Base-by-base conservation (phyloP, 805 yeast species). In the Grigorovia humatica region DNA sequence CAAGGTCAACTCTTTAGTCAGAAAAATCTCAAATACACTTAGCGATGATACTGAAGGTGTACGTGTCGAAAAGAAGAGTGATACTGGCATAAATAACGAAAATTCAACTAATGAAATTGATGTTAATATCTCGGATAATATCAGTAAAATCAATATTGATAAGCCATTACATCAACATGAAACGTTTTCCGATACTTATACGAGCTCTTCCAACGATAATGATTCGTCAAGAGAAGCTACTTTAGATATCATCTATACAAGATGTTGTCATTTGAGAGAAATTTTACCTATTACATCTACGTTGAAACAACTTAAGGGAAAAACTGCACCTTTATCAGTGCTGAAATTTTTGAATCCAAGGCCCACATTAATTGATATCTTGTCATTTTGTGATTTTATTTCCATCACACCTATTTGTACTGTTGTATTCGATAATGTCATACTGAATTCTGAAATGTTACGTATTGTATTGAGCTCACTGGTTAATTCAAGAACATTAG, bases 191-290 rank as follows among this genome's bases (percentile, higher is more conserved):
- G 70, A 66, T 46, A 68, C 58, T 15, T 52, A 51, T n/a, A 48
- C 12, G 8, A 29, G 20, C 15, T 20, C 27, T 9, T n/a, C 1
- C 11, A 43, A 43, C 12, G 29, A 43, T 43, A 12, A 20, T 43
- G 8, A 27, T n/a, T n/a, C 32, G 1, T 20, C 55, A 0, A 57
- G 56, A 13, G 66, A 67, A 46, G 47, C 65, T 15, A 67, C 70
- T 2, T 55, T 74, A 50, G 96, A 88, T 59, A 76, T 81, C 46
- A 74, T 91, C 61, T 90, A 90, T 68, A 88, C 96, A 1, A 74
- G 97, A 57, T 91, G 97, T 66, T 90, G 97, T 65, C 97, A 90
- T 66, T 71, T 90, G 53, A 74, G 97, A 51, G 97, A 90, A 61
- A 90, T 90, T 52, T 67, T 90, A 54, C 97, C 98, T 1, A 90